Evolutionary conservation across 2,329 filamentous ascomycete species (phyloP).

Genomic region (Decorospora gaudefroyi): DNA sequence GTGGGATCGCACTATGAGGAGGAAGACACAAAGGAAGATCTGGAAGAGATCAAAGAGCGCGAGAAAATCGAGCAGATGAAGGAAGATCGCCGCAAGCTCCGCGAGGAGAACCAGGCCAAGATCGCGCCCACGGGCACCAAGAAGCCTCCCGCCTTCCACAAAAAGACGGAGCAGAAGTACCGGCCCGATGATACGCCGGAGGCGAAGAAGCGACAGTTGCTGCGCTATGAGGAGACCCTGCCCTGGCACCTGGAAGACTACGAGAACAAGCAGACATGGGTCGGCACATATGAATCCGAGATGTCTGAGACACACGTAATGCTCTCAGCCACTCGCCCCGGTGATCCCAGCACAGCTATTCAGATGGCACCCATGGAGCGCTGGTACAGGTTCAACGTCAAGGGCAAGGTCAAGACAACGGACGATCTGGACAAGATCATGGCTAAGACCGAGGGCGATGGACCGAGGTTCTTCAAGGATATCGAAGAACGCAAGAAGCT

Average conservation of each 20-base stretch:
- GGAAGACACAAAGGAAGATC: constrained; percentile 66
- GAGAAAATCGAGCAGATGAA: constrained; percentile 63
- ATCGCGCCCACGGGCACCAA: constrained; percentile 82
- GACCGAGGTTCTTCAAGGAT: constrained; percentile 73
- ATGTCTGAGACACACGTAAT: constrained; percentile 81
- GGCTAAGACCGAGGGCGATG: constrained; percentile 73
- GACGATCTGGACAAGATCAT: constrained; percentile 86
- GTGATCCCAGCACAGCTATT: constrained; percentile 60
- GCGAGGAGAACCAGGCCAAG: constrained; percentile 84
- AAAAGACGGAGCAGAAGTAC: constrained; percentile 85
- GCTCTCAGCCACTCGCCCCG: constrained; percentile 67
- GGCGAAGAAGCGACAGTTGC: constrained; percentile 67
- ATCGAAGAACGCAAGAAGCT: constrained; percentile 54
- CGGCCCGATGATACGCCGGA: constrained; percentile 76
- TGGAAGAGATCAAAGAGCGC: constrained; percentile 67
- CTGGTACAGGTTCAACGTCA: constrained; percentile 86
- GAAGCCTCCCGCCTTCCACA: constrained; percentile 67
- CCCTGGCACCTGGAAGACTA: constrained; percentile 98
- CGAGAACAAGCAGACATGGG: constrained; percentile 92
- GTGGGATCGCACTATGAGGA: constrained; percentile 45
- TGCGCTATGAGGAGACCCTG: constrained; percentile 89
- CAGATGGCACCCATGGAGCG: constrained; percentile 92
- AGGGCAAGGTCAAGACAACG: constrained; percentile 76
- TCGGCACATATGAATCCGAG: constrained; percentile 86
- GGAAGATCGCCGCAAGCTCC: constrained; percentile 81